Conservation (phyloP, 176 grass and related monocot species). For the Oryza meridionalis region DNA sequence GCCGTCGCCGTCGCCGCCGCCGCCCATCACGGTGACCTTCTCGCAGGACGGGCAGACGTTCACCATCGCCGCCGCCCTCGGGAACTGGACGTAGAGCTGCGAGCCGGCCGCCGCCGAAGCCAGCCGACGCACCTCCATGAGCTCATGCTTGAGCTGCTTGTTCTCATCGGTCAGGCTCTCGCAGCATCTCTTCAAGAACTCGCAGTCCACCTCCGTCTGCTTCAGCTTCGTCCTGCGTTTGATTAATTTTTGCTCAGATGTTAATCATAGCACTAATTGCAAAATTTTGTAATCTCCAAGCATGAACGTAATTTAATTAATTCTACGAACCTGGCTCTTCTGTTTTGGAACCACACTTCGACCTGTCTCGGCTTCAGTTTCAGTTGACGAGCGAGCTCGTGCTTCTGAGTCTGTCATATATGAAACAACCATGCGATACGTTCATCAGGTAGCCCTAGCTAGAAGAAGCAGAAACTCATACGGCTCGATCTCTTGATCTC, state of each 20-base stretch:
- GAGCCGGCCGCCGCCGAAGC: background rate
- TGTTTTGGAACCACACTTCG: constrained; percentile 93
- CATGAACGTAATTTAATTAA: too few species aligned
- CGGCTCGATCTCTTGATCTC: background rate
- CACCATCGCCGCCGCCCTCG: background rate
- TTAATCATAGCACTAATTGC: background rate
- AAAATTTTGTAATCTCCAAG: too few species aligned
- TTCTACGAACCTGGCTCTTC: constrained; percentile 70
- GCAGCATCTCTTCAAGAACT: constrained; percentile 64
- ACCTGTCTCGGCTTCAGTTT: constrained; percentile 75
- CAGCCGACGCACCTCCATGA: constrained; percentile 49
- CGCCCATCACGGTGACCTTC: constrained; percentile 36
- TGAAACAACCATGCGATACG: background rate
- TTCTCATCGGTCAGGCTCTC: constrained; percentile 69
- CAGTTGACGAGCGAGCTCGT: constrained; percentile 60
- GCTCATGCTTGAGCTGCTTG: constrained; percentile 60
- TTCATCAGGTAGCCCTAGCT: background rate
- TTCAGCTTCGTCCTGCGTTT: constrained; percentile 72
- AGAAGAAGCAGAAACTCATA: constrained; percentile 11
- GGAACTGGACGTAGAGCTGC: constrained; percentile 36
- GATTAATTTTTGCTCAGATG: background rate
- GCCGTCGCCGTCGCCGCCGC: constrained; percentile 13
- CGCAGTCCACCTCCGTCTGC: constrained; percentile 70
- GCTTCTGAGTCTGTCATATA: constrained; percentile 61
- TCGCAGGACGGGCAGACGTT: constrained; percentile 62